These are phyloP conservation scores for Eragrostis curvula DNA, from an alignment of 176 grass and related monocot genomes.

Conservation along the genomic window DNA sequence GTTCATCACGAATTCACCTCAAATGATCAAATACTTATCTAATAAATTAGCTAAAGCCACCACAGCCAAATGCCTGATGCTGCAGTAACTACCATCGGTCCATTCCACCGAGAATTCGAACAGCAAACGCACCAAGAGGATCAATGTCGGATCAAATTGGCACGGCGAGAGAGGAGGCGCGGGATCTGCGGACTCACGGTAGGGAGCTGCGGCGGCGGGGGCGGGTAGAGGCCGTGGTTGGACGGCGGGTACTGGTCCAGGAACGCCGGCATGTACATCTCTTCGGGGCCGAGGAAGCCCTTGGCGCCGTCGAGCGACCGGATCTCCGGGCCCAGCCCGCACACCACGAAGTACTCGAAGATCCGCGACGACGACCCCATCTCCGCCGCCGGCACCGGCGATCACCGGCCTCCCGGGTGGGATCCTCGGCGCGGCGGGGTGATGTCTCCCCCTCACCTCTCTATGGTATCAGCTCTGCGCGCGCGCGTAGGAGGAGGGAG, in stretches of 20 bases:
- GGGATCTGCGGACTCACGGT: constrained; percentile 85
- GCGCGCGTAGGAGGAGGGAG: neutral
- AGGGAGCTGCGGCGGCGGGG: constrained; percentile 89
- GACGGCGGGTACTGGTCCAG: constrained; percentile 85
- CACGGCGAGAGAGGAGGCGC: constrained; percentile 35
- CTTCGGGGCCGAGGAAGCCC: constrained; percentile 73
- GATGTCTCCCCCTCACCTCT: neutral
- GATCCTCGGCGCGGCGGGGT: constrained; percentile 4
- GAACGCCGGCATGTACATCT: constrained; percentile 89
- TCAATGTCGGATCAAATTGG: constrained; percentile 30
- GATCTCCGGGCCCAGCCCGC: constrained; percentile 96
- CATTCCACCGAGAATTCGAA: constrained; percentile 12
- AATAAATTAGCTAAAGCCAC: constrained; percentile 19
- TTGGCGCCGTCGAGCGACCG: constrained; percentile 76
- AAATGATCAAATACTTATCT: neutral
- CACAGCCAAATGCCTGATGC: constrained; percentile 20
- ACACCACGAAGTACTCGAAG: constrained; percentile 99
- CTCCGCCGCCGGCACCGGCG: constrained; percentile 22
- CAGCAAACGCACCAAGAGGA: neutral
- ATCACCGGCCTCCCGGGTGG: constrained; percentile 32
- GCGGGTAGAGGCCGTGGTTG: constrained; percentile 85
- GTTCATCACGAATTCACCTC: constrained; percentile 26
- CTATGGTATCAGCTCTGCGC: constrained; percentile 8
- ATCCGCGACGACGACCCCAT: constrained; percentile 56
- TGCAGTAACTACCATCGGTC: neutral